Base-by-base conservation (phyloP, 2,329 filamentous ascomycete genomes). In the Sclerotinia nivalis region DNA sequence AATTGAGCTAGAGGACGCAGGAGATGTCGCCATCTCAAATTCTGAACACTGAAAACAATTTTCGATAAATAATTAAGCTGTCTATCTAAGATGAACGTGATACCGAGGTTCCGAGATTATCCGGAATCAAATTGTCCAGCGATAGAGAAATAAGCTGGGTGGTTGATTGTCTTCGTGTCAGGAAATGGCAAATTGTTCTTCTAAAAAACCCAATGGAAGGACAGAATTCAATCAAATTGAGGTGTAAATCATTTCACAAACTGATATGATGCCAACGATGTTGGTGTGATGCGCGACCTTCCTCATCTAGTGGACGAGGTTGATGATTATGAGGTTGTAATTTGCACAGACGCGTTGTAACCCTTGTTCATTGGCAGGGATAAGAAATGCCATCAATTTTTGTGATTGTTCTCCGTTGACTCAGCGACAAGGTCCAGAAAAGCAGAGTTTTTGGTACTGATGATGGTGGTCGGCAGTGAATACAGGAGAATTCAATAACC, bases 281-380 rank as follows among this genome's bases (percentile, higher is more conserved):
- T 31, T 61, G 66, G 55, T 61, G 66, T 56, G 66, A 68, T 40
- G 20, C n/a, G n/a, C 50, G 50, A 66, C 64, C 64, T 66, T 66
- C 50, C 50, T 66, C 49, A 56, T 66, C 50, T 31, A 25, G 50
- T 22, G 49, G 13, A 50, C 13, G 7, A 56, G 60, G 25, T 64
- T 64, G 43, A 40, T 43, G 13, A 65, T 40, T 52, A 52, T 31
- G 49, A 66, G 34, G 20, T 43, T 66, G 31, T 52, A 22, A 28
- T 40, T 50, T 52, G 61, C 61, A 52, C 61, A 64, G 61, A 64
- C 61, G 61, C n/a, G 47, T 7, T 13, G 31, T 18, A 10, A 49
- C 13, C 60, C 60, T 25, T 52, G 60, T 52, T 64, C 31, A 28
- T 4, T 5, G 22, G 9, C 61, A 64, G 47, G 47, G 61, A n/a